A percentile compares a stretch with the other conserved stretches of the same genome.
phyloP scores from a whole-genome alignment of 225 moss, liverwort and hornwort species.

The Pseudisothecium myosuroides region DNA sequence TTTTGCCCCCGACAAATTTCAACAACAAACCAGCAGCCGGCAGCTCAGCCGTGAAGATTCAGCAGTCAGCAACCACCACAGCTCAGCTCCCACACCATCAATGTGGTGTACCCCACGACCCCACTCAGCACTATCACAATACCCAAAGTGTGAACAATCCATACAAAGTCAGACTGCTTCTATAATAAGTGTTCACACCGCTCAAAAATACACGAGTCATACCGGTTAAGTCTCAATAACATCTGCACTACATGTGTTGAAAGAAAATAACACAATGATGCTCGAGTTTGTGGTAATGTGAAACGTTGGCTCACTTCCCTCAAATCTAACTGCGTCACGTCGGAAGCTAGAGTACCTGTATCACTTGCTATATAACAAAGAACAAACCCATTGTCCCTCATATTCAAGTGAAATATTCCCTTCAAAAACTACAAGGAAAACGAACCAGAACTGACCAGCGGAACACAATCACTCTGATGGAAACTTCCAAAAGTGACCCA shows the following conservation, averaged over 20 bases:
- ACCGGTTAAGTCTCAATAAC: conserved; percentile 22
- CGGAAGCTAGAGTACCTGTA: conserved; percentile 7
- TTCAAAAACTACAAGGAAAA: conserved; percentile 57
- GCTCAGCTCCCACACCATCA: conserved; percentile 95
- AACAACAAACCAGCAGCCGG: conserved; percentile 37
- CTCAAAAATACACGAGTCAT: conserved; percentile 15
- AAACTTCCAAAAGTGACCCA: conserved; percentile 38
- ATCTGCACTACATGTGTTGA: conserved; percentile 21
- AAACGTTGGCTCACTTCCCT: conserved; percentile 10
- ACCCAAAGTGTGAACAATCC: conserved; percentile 71
- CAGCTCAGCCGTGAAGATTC: conserved; percentile 48
- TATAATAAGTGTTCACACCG: neutral
- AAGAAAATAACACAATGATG: conserved; percentile 12
- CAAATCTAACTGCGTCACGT: conserved; percentile 1
- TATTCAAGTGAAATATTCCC: conserved; percentile 29
- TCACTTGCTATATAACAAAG: conserved; percentile 38
- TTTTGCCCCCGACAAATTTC: conserved; percentile 26
- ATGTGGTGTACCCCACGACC: conserved; percentile 91
- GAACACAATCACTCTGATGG: conserved; percentile 56
- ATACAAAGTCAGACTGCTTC: conserved; percentile 57
- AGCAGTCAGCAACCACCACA: conserved; percentile 68
- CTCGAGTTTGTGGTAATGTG: conserved; percentile 14
- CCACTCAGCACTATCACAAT: conserved; percentile 99
- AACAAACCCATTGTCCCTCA: conserved; percentile 9
- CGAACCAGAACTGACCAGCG: conserved; percentile 96